Percentiles rank a stretch among this genome's conserved stretches.
These are phyloP conservation scores for Gossypium turneri DNA, from an alignment of 345 rosid species.

Conservation along the genomic window DNA sequence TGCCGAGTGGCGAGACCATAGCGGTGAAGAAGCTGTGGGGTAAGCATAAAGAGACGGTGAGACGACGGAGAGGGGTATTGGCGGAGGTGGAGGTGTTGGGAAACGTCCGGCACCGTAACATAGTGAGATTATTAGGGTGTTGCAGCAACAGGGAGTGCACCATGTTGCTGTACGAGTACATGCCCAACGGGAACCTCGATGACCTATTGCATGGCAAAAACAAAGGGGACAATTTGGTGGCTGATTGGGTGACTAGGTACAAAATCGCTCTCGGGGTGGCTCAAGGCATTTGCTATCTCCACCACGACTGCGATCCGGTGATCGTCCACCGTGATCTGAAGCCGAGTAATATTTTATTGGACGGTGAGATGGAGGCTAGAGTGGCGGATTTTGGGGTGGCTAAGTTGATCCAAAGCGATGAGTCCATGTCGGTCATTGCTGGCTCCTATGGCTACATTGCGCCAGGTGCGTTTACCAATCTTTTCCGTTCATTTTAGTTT, in stretches of 20 bases:
- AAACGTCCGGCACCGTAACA: slow-evolving; percentile 82
- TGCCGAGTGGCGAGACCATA: slow-evolving; percentile 92
- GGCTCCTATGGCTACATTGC: slow-evolving; percentile 99
- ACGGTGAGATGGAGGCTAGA: slow-evolving; percentile 91
- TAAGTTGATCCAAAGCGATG: slow-evolving; percentile 73
- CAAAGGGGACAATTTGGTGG: slow-evolving; percentile 58
- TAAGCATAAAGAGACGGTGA: slow-evolving; percentile 59
- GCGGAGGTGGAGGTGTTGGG: slow-evolving; percentile 96
- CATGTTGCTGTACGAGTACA: slow-evolving; percentile 90
- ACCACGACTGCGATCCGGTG: slow-evolving; percentile 96
- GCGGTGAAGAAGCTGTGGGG: slow-evolving; percentile 99
- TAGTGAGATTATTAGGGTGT: slow-evolving; percentile 85
- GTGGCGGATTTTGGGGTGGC: slow-evolving; percentile 99
- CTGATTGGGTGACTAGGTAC: slow-evolving; percentile 81
- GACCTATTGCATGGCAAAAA: slow-evolving; percentile 74
- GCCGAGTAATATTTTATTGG: slow-evolving; percentile 84
- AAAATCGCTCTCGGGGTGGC: slow-evolving; percentile 95
- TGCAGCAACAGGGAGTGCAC: slow-evolving; percentile 89
- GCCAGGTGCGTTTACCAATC: slow-evolving; percentile 50
- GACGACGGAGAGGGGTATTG: slow-evolving; percentile 74
- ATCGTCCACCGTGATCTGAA: slow-evolving; percentile 96
- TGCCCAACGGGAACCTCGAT: slow-evolving; percentile 90
- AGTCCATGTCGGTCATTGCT: slow-evolving; percentile 99
- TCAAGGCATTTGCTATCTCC: slow-evolving; percentile 96
- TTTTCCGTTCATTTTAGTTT: not conserved